Conservation (phyloP, 305 asterid genomes). For the Ajuga reptans region DNA sequence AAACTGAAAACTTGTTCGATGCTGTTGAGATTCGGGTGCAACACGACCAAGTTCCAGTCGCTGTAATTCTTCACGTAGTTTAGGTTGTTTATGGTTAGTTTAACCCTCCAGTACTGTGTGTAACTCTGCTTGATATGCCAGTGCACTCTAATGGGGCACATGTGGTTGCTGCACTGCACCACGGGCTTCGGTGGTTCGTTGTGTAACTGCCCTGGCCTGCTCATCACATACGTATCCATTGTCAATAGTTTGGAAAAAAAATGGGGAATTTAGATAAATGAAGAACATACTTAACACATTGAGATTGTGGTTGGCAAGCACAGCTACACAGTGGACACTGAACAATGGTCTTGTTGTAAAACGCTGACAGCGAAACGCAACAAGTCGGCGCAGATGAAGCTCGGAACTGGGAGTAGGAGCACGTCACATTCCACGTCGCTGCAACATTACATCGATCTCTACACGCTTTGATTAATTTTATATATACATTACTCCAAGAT, state of each 20-base stretch:
- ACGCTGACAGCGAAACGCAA: conserved; percentile 60
- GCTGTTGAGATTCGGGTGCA: conserved; percentile 47
- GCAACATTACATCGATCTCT: not conserved
- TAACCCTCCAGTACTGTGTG: conserved; percentile 48
- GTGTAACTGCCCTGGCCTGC: not conserved
- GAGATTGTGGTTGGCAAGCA: conserved; percentile 37
- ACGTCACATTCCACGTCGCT: conserved; percentile 42
- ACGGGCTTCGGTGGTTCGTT: conserved; percentile 1
- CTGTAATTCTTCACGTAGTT: conserved; percentile 45
- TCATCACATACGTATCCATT: not conserved
- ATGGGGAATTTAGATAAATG: not conserved
- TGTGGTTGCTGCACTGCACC: conserved; percentile 38
- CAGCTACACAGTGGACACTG: conserved; percentile 52
- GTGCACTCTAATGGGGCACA: conserved; percentile 58
- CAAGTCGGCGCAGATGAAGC: conserved; percentile 46
- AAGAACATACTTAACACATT: conserved; percentile 38
- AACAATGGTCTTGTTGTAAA: conserved; percentile 36
- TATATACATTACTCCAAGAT: too few species aligned
- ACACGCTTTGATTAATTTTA: not conserved
- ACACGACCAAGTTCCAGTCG: conserved; percentile 47
- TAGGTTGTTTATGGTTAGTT: conserved; percentile 39
- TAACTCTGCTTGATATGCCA: conserved; percentile 52
- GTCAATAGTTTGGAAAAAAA: not conserved
- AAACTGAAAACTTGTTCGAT: conserved; percentile 45
- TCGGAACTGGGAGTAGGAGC: conserved; percentile 48